Conservation (phyloP, 208 protist genomes). For the Wallacemonas collosoma region DNA sequence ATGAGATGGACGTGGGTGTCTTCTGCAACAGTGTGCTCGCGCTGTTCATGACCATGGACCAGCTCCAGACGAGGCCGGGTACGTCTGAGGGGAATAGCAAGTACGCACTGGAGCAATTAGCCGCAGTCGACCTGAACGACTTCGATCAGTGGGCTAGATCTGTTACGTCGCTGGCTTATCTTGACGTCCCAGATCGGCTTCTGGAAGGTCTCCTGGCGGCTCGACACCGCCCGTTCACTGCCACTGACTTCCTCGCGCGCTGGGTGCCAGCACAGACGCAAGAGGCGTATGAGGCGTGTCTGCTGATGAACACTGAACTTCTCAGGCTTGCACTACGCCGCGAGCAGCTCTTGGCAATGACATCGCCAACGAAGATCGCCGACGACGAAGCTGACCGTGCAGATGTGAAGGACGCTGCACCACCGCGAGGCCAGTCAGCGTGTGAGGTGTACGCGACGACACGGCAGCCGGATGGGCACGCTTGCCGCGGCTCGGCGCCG, state of each 20-base stretch:
- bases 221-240: neutral
- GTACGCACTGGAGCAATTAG: too few relatives aligned
- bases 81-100: too few relatives aligned
- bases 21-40: conserved; percentile 26
- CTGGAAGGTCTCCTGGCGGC: neutral
- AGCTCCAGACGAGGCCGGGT: neutral
- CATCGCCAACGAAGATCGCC: too few relatives aligned
- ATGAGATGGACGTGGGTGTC: conserved; percentile 31
- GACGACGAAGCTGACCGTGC: neutral
- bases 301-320: conserved; percentile 1
- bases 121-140: neutral
- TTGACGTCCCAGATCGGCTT: neutral
- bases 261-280: neutral
- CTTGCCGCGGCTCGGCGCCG: too few relatives aligned
- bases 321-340: neutral
- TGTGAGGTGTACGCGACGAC: too few relatives aligned
- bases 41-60: conserved; percentile 9
- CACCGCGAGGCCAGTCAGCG: too few relatives aligned
- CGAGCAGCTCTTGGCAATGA: neutral
- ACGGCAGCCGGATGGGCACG: too few relatives aligned
- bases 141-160: neutral
- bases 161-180: neutral
- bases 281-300: neutral
- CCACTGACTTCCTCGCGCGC: neutral
- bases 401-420: neutral